These are phyloP conservation scores for Beauveria brongniartii DNA, from an alignment of 2,329 filamentous ascomycete species.

Conservation along the genomic window DNA sequence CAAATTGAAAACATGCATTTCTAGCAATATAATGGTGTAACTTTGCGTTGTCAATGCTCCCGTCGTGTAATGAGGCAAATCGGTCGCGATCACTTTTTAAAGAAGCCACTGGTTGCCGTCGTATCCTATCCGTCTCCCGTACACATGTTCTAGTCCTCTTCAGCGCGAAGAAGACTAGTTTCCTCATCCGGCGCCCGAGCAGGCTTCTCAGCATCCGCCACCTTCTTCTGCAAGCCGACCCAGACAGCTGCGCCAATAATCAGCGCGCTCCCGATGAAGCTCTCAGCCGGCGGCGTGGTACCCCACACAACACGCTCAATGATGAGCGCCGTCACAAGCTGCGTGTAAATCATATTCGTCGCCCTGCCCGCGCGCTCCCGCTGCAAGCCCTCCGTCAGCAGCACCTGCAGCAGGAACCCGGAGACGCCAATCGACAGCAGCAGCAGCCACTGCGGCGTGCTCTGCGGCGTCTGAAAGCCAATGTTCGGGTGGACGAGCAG, in stretches of 20 bases:
- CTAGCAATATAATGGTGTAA: not conserved
- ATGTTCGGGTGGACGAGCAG: conserved; percentile 41
- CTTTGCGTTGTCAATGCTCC: not conserved
- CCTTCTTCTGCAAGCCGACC: conserved; percentile 33
- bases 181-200: conserved; percentile 25
- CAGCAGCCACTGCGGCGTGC: conserved; percentile 33
- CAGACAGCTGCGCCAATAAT: conserved; percentile 35
- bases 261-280: conserved; percentile 30
- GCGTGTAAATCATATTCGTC: conserved; percentile 25
- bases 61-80: not conserved
- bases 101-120: not conserved
- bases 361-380: conserved; percentile 48
- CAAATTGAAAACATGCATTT: not conserved
- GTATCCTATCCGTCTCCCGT: not conserved
- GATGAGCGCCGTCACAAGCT: conserved; percentile 27
- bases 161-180: conserved; percentile 20
- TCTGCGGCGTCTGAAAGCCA: conserved; percentile 28
- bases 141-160: not conserved
- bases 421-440: conserved; percentile 55
- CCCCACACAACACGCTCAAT: conserved; percentile 36
- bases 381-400: conserved; percentile 64
- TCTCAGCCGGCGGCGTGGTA: conserved; percentile 29
- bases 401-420: conserved; percentile 71
- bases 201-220: conserved; percentile 16
- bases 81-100: not conserved